Conservation (phyloP, 768 basidiomycete genomes). For the Amanita exitialis region DNA sequence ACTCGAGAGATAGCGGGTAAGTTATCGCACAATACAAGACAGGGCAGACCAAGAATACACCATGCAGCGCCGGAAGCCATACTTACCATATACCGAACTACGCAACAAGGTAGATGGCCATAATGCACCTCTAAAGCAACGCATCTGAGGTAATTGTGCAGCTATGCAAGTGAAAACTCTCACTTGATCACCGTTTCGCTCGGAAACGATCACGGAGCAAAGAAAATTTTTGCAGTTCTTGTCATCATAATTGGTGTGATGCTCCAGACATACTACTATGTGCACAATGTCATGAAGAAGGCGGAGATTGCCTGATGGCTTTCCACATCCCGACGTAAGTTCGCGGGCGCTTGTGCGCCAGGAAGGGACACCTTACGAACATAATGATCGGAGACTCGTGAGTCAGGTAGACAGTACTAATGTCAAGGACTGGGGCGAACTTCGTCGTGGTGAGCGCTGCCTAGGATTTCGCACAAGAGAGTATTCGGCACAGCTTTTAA, state of each 20-base stretch:
- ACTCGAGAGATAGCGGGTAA: slow-evolving; percentile 28
- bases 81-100: slow-evolving; percentile 32
- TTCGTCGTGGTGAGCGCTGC: slow-evolving; percentile 15
- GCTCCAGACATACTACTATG: not conserved
- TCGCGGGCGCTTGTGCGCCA: not conserved
- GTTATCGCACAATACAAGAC: slow-evolving; percentile 9
- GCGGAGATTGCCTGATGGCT: not conserved
- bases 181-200: slow-evolving; percentile 25
- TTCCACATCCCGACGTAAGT: not conserved
- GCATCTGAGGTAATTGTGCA: slow-evolving; percentile 7
- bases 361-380: not conserved
- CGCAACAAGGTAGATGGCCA: slow-evolving; percentile 22
- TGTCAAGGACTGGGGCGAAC: slow-evolving; percentile 15
- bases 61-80: slow-evolving; percentile 20
- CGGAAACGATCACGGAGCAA: slow-evolving; percentile 20
- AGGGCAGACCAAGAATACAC: not conserved
- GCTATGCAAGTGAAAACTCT: slow-evolving; percentile 28
- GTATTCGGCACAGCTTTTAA: slow-evolving; percentile 20
- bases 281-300: not conserved
- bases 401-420: not conserved
- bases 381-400: not conserved
- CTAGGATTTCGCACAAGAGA: slow-evolving; percentile 18
- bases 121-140: slow-evolving; percentile 6
- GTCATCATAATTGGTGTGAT: not conserved
- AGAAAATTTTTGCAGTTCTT: not conserved